Evolutionary conservation across 1,139 yeast species (phyloP), one percentile per base, ranked within the genome.

Genomic region (Saccharomyces hybrid): DNA sequence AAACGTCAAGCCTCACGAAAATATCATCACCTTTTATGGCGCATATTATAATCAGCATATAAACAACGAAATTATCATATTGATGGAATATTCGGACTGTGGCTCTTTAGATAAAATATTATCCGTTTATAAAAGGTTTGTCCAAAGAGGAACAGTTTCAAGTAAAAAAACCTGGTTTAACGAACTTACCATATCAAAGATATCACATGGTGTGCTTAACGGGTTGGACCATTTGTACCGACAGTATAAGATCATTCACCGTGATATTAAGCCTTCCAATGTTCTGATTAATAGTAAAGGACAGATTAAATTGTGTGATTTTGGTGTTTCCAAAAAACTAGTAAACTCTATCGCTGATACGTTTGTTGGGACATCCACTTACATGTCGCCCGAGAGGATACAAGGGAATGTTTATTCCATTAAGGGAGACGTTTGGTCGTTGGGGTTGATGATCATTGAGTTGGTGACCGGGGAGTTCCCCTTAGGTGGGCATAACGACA

Each of bases 331-430:
- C 44, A 82, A 96, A 59, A 96, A 90, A 67, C 77, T 93, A 56
- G 88, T 89, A 55, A 90, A 91, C 68, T 90, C 97, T 0, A 80
- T 93, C 57, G 98, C 97, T 0, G 96, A 93, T 63, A 93, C 98
- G 0, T 93, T 93, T 76, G 98, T 93, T 9, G 99, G 99, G 1
- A 93, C 99, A 0, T 89, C 96, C 1, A 89, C 96, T 1, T 93
- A 93, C 67, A 93, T 93, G 99, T 89, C 96, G 1, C 99, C 99
- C 0, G 99, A 93, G 66, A 79, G 99, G 59, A 93, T 93, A 55
- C 96, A 89, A 71, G 99, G 99, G 11, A 88, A 89, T 50, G 85
- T 85, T 14, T 93, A 93, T 70, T 87, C 96, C 5, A 87, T 91
- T 26, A 90, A 91, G 63, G 91, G 96, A 34, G 99, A 93, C 68